Conservation (phyloP, 2,329 filamentous ascomycete species). For the Cladosporium sp. region DNA sequence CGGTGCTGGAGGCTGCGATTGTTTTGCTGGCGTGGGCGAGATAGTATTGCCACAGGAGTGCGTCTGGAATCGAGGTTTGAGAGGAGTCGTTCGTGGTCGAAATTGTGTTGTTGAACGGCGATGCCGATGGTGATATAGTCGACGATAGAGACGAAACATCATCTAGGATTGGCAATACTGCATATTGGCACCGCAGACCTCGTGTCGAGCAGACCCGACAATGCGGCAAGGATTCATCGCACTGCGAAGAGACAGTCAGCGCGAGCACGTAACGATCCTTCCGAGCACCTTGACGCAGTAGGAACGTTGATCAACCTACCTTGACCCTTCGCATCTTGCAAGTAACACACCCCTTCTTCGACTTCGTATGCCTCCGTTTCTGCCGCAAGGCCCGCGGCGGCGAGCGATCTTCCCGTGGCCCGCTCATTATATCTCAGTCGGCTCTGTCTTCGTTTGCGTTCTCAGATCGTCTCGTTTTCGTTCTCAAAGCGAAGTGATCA, state of each 20-base stretch:
- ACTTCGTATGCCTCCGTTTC: conserved; percentile 18
- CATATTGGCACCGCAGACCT: not conserved
- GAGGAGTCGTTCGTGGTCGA: not conserved
- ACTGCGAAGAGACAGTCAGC: not conserved
- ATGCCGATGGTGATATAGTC: not conserved
- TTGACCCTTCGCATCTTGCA: conserved; percentile 19
- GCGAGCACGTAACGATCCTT: not conserved
- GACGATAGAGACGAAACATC: not conserved
- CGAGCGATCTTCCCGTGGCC: not conserved
- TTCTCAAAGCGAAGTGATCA: not conserved
- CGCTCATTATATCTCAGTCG: not conserved
- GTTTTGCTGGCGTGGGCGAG: conserved; percentile 11
- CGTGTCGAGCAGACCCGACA: not conserved
- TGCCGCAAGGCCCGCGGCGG: not conserved
- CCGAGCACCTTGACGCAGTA: not conserved
- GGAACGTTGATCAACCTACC: not conserved
- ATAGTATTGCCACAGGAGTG: conserved; percentile 18
- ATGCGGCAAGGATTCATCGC: not conserved
- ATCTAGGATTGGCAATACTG: not conserved
- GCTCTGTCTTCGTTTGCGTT: not conserved
- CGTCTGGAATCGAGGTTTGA: conserved; percentile 1
- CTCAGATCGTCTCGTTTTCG: not conserved
- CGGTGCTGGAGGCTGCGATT: conserved; percentile 4
- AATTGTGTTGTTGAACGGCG: not conserved
- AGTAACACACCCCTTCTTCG: conserved; percentile 11